phyloP scores from a whole-genome alignment of 2,329 filamentous ascomycete species.

The Sporothrix sp. region DNA sequence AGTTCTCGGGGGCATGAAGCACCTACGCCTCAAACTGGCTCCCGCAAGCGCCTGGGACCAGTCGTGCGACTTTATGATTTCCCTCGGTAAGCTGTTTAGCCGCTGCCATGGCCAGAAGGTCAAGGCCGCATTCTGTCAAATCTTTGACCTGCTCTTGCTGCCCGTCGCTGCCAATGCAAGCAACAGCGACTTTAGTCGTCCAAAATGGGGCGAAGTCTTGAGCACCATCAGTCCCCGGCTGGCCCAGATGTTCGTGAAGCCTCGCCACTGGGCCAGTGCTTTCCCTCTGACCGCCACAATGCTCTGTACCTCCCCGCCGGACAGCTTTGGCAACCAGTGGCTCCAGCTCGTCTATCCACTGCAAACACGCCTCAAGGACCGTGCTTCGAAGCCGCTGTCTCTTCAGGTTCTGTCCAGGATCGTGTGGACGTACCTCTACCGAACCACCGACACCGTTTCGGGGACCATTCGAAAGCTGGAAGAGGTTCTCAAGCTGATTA shows the following conservation, averaged over 20 bases:
- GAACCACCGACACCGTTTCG: slow-evolving; percentile 61
- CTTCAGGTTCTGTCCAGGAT: slow-evolving; percentile 84
- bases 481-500: slow-evolving; percentile 74
- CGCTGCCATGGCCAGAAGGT: slow-evolving; percentile 79
- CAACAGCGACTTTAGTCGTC: slow-evolving; percentile 63
- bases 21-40: slow-evolving; percentile 66
- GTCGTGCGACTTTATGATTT: slow-evolving; percentile 80
- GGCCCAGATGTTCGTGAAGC: slow-evolving; percentile 78
- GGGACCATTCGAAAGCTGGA: slow-evolving; percentile 71
- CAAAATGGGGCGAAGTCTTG: slow-evolving; percentile 81
- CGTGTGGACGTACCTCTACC: slow-evolving; percentile 90
- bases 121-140: slow-evolving; percentile 90
- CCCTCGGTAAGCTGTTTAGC: slow-evolving; percentile 71
- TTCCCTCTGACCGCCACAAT: slow-evolving; percentile 83
- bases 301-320: slow-evolving; percentile 77
- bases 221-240: slow-evolving; percentile 68
- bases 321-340: slow-evolving; percentile 81
- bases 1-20: slow-evolving; percentile 83
- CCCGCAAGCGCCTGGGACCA: slow-evolving; percentile 70
- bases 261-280: slow-evolving; percentile 80
- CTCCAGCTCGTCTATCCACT: slow-evolving; percentile 67
- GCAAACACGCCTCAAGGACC: slow-evolving; percentile 76
- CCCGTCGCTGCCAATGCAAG: slow-evolving; percentile 76
- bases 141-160: slow-evolving; percentile 76
- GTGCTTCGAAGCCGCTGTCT: slow-evolving; percentile 64